Evolutionary conservation across 208 protist species (phyloP), one percentile per base, ranked within the genome.

Genomic region (Kentomonas sorsogonicus): DNA sequence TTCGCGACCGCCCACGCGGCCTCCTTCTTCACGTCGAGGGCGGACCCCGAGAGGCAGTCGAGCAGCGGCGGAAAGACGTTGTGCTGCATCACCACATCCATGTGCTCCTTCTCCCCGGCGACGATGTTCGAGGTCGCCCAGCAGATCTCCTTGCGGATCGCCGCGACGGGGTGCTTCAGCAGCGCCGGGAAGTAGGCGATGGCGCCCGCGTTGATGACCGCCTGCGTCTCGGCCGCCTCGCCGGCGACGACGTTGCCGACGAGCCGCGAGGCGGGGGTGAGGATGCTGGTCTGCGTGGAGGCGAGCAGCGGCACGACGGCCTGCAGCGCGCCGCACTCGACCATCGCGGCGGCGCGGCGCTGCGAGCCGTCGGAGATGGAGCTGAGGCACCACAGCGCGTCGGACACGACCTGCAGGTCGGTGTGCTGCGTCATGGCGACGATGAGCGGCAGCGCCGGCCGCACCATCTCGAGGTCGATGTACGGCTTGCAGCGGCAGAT

Each of bases 101-200:
- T 97, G 77, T 99, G 98, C 13, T 74, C 47, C 3, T 63, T 43
- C 69, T 70, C 96, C 47, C 98, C 98, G 5, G 98, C 97, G 18
- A 97, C 97, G 48, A 99, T 98, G 89, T 99, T 99, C 13, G 97
- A 99, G 52, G 99, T 84, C 6, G 97, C 97, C 98, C 98, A 99
- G 78, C 96, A 99, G 20, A 96, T 89, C 73, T 99, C 98, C 79
- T 99, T 99, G 20, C 84, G 82, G 41, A 99, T 96, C 39, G 81
- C 75, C 34, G 84, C 86, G 58, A 94, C 93, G 13, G 60, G 60
- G 62, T 86, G 75, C 33, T 57, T 60, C 31, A 99, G 74, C 20
- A 99, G 74, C 13, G 67, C 48, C 0, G 44, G 53, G 13, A 99
- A 71, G 34, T 53, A 43, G 7, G 66, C 45, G 7, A 99, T 83